Evolutionary conservation across 2,329 filamentous ascomycete species (phyloP).

Genomic region (Botryosphaeria agaves): DNA sequence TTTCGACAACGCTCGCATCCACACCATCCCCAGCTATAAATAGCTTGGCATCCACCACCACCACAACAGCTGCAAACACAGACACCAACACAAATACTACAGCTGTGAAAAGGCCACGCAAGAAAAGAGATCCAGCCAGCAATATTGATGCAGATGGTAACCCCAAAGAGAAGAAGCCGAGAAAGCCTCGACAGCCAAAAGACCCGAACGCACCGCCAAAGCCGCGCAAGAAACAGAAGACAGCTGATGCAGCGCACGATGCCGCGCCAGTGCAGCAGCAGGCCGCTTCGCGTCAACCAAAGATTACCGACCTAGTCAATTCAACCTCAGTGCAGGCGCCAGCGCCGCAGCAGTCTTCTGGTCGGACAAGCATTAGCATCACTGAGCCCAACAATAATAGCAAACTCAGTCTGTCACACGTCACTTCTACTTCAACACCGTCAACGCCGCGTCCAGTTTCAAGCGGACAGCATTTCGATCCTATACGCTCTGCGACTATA

Average conservation of each 20-base stretch:
- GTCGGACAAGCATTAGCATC: too few species aligned
- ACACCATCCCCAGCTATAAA: slow-evolving; percentile 7
- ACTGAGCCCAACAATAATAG: neutral
- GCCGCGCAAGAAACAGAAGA: slow-evolving; percentile 31
- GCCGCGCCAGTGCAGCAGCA: slow-evolving; percentile 12
- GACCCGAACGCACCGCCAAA: slow-evolving; percentile 24
- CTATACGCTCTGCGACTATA: slow-evolving; percentile 50
- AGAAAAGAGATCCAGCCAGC: slow-evolving; percentile 21
- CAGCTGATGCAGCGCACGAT: slow-evolving; percentile 19
- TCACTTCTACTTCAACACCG: neutral
- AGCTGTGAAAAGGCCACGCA: slow-evolving; percentile 22
- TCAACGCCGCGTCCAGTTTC: slow-evolving; percentile 36
- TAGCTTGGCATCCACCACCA: slow-evolving; percentile 3
- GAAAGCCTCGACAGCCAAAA: slow-evolving; percentile 30
- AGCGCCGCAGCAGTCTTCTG: slow-evolving; percentile 7
- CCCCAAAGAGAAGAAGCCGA: slow-evolving; percentile 22
- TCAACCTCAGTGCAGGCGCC: slow-evolving; percentile 7
- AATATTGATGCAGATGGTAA: slow-evolving; percentile 16
- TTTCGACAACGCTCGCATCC: slow-evolving; percentile 10
- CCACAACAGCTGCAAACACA: slow-evolving; percentile 14
- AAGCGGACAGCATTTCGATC: slow-evolving; percentile 76
- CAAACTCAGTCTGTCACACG: neutral
- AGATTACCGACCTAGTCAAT: slow-evolving; percentile 22
- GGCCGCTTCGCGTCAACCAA: slow-evolving; percentile 17
- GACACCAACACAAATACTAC: slow-evolving; percentile 18